A percentile compares a stretch with the other conserved stretches of the same genome.
phyloP scores from a whole-genome alignment of 192 early-diverging fungal species.

The Entomortierella beljakovae region DNA sequence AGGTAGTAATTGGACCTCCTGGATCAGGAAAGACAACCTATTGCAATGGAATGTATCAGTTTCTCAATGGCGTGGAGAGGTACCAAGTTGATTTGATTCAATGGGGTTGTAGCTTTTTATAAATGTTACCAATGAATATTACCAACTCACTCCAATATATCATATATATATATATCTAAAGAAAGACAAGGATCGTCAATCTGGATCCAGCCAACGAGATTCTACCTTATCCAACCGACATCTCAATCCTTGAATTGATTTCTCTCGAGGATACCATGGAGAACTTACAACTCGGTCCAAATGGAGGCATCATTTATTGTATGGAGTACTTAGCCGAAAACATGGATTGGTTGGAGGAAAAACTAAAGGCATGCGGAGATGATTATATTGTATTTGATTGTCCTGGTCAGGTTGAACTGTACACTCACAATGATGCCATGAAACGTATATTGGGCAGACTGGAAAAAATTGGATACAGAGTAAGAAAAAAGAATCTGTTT shows the following conservation, averaged over 20 bases:
- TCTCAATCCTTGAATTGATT: constrained; percentile 91
- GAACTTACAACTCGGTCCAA: constrained; percentile 90
- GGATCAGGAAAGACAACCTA: constrained; percentile 97
- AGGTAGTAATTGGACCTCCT: constrained; percentile 95
- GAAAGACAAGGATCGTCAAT: constrained; percentile 91
- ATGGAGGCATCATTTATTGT: constrained; percentile 97
- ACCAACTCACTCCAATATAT: not conserved
- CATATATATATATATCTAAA: constrained; percentile 3
- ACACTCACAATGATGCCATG: constrained; percentile 92
- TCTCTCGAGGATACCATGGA: constrained; percentile 95
- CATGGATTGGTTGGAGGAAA: constrained; percentile 89
- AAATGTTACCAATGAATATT: not conserved
- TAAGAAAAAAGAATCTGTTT: constrained; percentile 42
- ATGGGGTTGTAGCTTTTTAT: not conserved
- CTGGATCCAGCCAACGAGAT: constrained; percentile 97
- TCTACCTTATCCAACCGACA: constrained; percentile 83
- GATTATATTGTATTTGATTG: constrained; percentile 97
- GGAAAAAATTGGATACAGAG: constrained; percentile 76
- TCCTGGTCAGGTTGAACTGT: constrained; percentile 98
- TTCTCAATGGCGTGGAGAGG: constrained; percentile 81
- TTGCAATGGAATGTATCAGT: constrained; percentile 91
- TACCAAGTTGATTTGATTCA: constrained; percentile 7
- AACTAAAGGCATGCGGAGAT: constrained; percentile 73
- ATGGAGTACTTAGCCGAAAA: constrained; percentile 95
- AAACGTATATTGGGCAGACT: constrained; percentile 79